A percentile compares a stretch with the other conserved stretches of the same genome.
Evolutionary conservation across 805 yeast genomes (phyloP).

Genomic region (Saccharomyces paradoxus): DNA sequence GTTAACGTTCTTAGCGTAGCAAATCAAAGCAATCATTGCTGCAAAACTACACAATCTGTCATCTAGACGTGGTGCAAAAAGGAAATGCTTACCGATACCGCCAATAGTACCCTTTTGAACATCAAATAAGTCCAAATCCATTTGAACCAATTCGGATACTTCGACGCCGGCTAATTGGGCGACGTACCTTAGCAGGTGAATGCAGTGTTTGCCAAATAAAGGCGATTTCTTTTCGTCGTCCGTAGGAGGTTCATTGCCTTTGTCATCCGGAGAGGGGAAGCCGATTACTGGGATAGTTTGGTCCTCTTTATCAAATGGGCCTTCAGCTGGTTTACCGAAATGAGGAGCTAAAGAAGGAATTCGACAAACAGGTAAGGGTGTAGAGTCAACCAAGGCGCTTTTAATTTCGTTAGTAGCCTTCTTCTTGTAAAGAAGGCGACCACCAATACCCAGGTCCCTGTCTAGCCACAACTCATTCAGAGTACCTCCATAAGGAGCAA

Average conservation of each 20-base stretch:
- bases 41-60: constrained; percentile 77
- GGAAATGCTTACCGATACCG: constrained; percentile 67
- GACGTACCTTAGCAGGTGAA: constrained; percentile 59
- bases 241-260: constrained; percentile 35
- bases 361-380: constrained; percentile 66
- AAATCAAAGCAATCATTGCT: constrained; percentile 54
- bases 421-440: constrained; percentile 52
- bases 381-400: constrained; percentile 44
- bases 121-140: constrained; percentile 75
- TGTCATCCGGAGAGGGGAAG: constrained; percentile 32
- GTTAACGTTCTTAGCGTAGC: constrained; percentile 36
- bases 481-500: constrained; percentile 78
- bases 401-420: constrained; percentile 31
- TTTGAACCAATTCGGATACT: constrained; percentile 54
- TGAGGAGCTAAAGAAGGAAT: constrained; percentile 84
- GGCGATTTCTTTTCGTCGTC: constrained; percentile 59
- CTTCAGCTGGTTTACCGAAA: constrained; percentile 61
- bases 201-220: constrained; percentile 58
- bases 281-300: constrained; percentile 76
- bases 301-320: constrained; percentile 71
- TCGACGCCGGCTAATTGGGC: constrained; percentile 51
- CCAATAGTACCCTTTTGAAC: constrained; percentile 73
- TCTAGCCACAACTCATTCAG: constrained; percentile 65
- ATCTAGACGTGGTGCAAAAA: constrained; percentile 77
- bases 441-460: constrained; percentile 80